Base-by-base conservation (phyloP, 139 green algal genomes). In the Chlamydomonas sp. region DNA sequence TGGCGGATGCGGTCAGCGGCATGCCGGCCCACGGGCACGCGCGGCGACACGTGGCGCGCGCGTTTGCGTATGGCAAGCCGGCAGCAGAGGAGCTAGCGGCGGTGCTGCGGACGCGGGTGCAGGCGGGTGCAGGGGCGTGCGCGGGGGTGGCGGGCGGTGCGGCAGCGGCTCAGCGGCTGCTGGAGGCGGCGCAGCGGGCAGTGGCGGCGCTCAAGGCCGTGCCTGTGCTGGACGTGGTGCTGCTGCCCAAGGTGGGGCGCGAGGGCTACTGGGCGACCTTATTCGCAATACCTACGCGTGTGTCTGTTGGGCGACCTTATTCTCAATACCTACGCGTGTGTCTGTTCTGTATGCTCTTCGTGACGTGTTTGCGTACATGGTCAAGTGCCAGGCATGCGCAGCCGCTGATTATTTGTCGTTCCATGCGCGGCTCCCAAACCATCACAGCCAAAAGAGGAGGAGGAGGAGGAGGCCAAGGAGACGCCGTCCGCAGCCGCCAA, bases 181-280 rank as follows among this genome's bases (percentile, higher is more conserved):
- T 59, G 69, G 1, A 4, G 69, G 62, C 61, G 69, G 49, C 31
- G 62, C 10, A 60, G 15, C 60, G 49, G 49, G 16, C 61, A 62
- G 15, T 67, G 20, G 31, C 2, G 31, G 83, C 63, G 63, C 74
- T 87, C 9, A 3, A n/a, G n/a, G 14, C n/a, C 16, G 18, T 87
- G 1, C 83, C 83, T 5, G 83, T 87, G 83, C 73, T 87, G 1
- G 74, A 87, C 62, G 62, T 76, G 83, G 72, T 62, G 62, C 73
- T 87, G 31, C 62, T 87, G 31, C 83, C 83, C 17, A 74, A 80
- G 83, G 83, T 87, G 62, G 12, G n/a, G n/a, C n/a, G n/a, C n/a
- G n/a, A n/a, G n/a, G n/a, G 0, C 69, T 16, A 14, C 1, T 7
- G 6, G 1, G 7, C 6, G 9, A n/a, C 49, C 49, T 8, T 17